Percentiles rank a stretch among this genome's conserved stretches.
These are phyloP conservation scores for Ascodesmis nigricans DNA, from an alignment of 495 filamentous ascomycete genomes.

Conservation along the genomic window DNA sequence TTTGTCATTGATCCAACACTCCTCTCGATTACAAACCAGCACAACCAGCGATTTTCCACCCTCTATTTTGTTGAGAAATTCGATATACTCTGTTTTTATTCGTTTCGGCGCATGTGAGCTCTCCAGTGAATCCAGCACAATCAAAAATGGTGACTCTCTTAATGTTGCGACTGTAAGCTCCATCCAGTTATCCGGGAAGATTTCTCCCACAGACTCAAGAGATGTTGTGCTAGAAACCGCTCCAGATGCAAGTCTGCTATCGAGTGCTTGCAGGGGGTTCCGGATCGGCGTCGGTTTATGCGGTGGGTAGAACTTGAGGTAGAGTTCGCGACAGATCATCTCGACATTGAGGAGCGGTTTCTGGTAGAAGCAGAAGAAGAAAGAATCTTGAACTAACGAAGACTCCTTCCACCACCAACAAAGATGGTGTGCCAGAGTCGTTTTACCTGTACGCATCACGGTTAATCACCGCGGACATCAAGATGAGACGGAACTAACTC, in stretches of 20 bases:
- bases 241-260: too few relatives aligned
- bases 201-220: too few relatives aligned
- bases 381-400: conserved; percentile 8
- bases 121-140: conserved; percentile 12
- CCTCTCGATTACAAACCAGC: conserved; percentile 7
- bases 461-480: too few relatives aligned
- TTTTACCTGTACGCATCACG: too few relatives aligned
- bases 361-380: conserved; percentile 12
- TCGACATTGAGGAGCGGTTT: conserved; percentile 8
- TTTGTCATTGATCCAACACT: conserved; percentile 13
- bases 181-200: conserved; percentile 7
- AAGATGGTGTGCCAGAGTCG: conserved; percentile 7
- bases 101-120: conserved; percentile 7
- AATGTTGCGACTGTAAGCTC: conserved; percentile 5
- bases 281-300: too few relatives aligned
- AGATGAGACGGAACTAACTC: too few relatives aligned
- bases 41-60: conserved; percentile 9
- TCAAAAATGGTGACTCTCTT: conserved; percentile 7
- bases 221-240: too few relatives aligned
- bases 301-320: conserved; percentile 5
- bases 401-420: conserved; percentile 15
- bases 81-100: conserved; percentile 9
- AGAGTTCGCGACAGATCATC: conserved; percentile 9
- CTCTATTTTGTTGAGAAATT: conserved; percentile 8
- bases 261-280: too few relatives aligned